Evolutionary conservation across 352 stramenopile genomes (phyloP), one percentile per base, ranked within the genome.

Genomic region (Elongisporangium undulatum): DNA sequence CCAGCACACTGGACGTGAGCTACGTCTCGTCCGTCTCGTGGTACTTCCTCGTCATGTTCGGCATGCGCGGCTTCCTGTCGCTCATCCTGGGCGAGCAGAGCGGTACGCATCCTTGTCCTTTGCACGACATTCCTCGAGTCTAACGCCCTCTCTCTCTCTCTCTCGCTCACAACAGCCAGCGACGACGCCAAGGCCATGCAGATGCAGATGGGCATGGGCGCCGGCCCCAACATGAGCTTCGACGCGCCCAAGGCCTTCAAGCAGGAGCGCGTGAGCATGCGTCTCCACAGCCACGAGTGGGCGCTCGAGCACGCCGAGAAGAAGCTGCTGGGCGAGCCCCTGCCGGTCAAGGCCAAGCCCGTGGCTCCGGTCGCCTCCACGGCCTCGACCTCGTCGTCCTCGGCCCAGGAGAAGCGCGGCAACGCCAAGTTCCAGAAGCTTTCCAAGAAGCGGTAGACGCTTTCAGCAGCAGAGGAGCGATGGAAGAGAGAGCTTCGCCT

Each of bases 11-110:
- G 26, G 97, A 99, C 66, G 96, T 98, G 52, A 98, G 88, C 58
- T 99, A 99, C 74, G 97, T 99, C 22, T 98, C 85, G 23, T 98
- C 86, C 55, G 85, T 99, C 19, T 98, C 88, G 62, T 99, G 97
- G 96, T 99, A 99, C 74, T 99, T 99, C 77, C 85, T 99, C 62
- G 94, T 99, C 53, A 99, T 98, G 90, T 99, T 99, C 69, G 97
- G 97, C 66, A 90, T 99, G 63, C 90, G 95, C 62, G 94, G 90
- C 48, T 98, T 99, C 64, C 96, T 99, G 56, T 90, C 85, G 67
- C 83, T 99, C 45, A 95, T 98, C 56, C 90, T 99, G 55, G 96
- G 97, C 50, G 94, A 98, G 55, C 75, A 97, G 64, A 86, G 70
- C 50, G 82, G 86, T 90, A 76, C 49, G 71, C 3, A 34, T 13